phyloP scores from a whole-genome alignment of 768 basidiomycete genomes.

The Leccinum boreale region DNA sequence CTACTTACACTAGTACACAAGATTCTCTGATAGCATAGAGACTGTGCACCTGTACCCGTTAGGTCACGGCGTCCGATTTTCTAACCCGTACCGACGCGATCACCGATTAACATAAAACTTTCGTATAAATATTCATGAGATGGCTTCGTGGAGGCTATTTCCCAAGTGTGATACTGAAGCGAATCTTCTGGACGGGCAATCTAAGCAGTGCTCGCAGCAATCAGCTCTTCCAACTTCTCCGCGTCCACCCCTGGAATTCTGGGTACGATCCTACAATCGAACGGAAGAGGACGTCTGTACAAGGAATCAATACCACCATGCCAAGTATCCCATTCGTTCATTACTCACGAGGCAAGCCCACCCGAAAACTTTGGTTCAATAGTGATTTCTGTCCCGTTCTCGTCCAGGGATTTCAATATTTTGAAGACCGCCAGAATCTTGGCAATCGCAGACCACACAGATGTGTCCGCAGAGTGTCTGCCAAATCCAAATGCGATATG shows the following conservation, averaged over 20 bases:
- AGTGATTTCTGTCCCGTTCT: background rate
- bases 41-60: too few relatives aligned
- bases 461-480: background rate
- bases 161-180: too few relatives aligned
- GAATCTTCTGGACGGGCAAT: too few relatives aligned
- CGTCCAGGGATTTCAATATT: background rate
- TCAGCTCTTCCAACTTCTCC: background rate
- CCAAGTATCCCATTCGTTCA: background rate
- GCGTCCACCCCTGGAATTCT: background rate
- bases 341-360: background rate
- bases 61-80: too few relatives aligned
- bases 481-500: background rate
- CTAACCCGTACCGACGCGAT: too few relatives aligned
- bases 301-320: background rate
- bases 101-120: too few relatives aligned
- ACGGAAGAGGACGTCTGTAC: background rate
- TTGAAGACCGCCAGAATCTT: background rate
- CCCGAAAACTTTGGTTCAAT: background rate
- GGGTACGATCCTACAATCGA: background rate
- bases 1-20: too few relatives aligned
- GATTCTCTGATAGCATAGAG: too few relatives aligned
- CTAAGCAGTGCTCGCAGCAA: background rate
- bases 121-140: too few relatives aligned
- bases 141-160: too few relatives aligned
- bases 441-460: background rate